Evolutionary conservation across 148 eudicot species (phyloP).

Genomic region (Heliamphora exappendiculata): DNA sequence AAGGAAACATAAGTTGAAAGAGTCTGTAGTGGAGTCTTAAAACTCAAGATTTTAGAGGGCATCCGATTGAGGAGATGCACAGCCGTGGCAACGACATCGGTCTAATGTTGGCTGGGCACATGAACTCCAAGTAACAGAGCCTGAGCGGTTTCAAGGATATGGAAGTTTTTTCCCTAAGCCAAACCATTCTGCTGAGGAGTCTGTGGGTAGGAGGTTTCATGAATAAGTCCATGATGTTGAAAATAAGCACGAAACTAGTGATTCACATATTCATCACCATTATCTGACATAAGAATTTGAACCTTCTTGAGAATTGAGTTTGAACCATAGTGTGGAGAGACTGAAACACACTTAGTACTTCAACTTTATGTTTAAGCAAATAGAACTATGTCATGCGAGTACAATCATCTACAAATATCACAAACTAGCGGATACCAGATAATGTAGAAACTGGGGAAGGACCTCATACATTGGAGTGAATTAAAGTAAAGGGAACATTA

Average conservation of each 20-base stretch:
- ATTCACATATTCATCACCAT: background rate
- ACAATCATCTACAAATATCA: constrained; percentile 3
- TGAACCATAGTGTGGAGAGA: background rate
- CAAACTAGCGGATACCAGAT: background rate
- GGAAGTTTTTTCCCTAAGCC: background rate
- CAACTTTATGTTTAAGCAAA: constrained; percentile 4
- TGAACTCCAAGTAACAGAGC: background rate
- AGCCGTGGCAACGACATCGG: background rate
- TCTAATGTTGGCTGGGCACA: background rate
- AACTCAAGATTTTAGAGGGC: background rate
- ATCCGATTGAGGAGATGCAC: background rate
- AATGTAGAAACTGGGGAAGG: background rate
- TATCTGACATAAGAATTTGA: background rate
- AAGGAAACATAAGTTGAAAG: background rate
- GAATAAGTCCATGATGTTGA: background rate
- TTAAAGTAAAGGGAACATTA: background rate
- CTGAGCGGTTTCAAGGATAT: background rate
- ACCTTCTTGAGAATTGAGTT: background rate
- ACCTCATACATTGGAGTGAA: constrained; percentile 5
- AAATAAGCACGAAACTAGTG: background rate
- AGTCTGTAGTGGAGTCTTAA: background rate
- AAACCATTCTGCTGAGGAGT: constrained; percentile 7
- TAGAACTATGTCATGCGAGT: constrained; percentile 5
- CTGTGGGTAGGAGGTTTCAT: background rate
- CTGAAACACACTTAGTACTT: background rate